Percentiles rank a stretch among this genome's conserved stretches.
Evolutionary conservation across 2,329 filamentous ascomycete genomes (phyloP).

Genomic region (Corynespora cassiicola): DNA sequence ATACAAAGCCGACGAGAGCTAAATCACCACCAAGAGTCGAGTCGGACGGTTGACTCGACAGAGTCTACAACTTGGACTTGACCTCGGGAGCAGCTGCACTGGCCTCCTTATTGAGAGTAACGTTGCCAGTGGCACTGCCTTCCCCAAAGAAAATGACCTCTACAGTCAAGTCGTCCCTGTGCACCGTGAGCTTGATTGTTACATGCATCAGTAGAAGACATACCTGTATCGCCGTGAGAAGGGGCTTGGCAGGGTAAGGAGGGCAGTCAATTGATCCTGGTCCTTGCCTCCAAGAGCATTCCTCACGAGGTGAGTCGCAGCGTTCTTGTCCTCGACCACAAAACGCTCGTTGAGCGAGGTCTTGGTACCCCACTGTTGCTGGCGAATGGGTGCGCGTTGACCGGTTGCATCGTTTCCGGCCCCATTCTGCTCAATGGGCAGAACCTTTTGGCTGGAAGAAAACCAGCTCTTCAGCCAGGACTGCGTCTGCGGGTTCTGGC

Average conservation of each 20-base stretch:
- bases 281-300: conserved; percentile 95
- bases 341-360: conserved; percentile 80
- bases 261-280: conserved; percentile 88
- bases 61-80: conserved; percentile 56
- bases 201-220: conserved; percentile 24
- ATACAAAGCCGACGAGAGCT: too few species aligned
- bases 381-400: conserved; percentile 84
- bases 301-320: conserved; percentile 90
- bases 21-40: not conserved
- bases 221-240: conserved; percentile 91
- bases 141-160: conserved; percentile 99
- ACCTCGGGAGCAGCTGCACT: conserved; percentile 64
- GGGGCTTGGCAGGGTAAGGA: conserved; percentile 89
- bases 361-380: conserved; percentile 88
- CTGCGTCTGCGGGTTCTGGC: conserved; percentile 46
- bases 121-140: conserved; percentile 74
- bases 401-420: conserved; percentile 63
- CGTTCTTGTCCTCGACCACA: conserved; percentile 93
- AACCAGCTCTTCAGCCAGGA: conserved; percentile 79
- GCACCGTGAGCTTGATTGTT: conserved; percentile 22
- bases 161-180: conserved; percentile 91
- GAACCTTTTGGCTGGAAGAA: conserved; percentile 56
- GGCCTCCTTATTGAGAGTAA: conserved; percentile 86
- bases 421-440: conserved; percentile 77
- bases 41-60: too few species aligned